These are phyloP conservation scores for Fusarium cyanostomum DNA, from an alignment of 2,329 filamentous ascomycete species.

Conservation along the genomic window DNA sequence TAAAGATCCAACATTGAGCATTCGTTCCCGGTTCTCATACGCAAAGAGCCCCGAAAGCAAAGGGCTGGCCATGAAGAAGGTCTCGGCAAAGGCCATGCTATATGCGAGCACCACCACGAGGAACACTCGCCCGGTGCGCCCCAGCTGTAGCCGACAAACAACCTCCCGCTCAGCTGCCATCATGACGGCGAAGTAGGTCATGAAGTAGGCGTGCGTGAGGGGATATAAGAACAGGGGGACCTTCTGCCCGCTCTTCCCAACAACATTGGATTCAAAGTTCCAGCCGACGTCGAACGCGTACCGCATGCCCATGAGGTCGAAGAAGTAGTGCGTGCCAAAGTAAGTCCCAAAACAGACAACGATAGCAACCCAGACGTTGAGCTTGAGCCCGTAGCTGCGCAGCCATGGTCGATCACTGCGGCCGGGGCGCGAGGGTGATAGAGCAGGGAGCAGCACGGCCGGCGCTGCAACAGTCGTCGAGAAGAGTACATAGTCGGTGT, in stretches of 20 bases:
- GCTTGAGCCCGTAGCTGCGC: constrained; percentile 10
- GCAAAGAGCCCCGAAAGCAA: neutral
- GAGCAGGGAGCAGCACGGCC: neutral
- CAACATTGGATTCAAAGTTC: constrained; percentile 12
- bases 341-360: neutral
- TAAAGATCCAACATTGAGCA: constrained; percentile 10
- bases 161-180: neutral
- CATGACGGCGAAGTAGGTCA: constrained; percentile 10
- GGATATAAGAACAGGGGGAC: constrained; percentile 14
- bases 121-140: neutral
- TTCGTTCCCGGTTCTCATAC: constrained; percentile 4
- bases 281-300: constrained; percentile 1
- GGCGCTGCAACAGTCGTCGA: constrained; percentile 3
- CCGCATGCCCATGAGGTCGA: constrained; percentile 14
- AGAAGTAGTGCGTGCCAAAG: constrained; percentile 13
- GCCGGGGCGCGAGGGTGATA: neutral
- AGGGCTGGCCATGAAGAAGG: constrained; percentile 9
- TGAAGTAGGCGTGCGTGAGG: constrained; percentile 10
- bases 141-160: neutral
- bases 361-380: neutral
- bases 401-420: constrained; percentile 3
- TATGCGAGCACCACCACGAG: neutral
- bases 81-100: neutral
- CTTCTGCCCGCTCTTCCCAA: neutral
- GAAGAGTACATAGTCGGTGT: constrained; percentile 5